phyloP scores from a whole-genome alignment of 2,329 filamentous ascomycete genomes.

The Xenosphaeropsis pyriputrescens region DNA sequence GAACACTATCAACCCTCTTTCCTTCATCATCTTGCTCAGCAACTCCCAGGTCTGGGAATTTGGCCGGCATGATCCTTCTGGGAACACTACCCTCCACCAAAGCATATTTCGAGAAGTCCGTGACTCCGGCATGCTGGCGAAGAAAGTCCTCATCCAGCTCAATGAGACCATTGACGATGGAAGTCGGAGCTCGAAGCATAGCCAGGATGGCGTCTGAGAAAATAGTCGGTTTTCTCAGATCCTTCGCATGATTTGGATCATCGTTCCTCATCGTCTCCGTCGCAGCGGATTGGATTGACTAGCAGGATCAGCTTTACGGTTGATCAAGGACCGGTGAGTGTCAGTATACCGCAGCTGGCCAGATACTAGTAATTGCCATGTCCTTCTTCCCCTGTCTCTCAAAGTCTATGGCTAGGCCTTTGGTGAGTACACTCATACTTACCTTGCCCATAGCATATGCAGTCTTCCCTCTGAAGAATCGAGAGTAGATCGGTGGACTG shows the following conservation, averaged over 20 bases:
- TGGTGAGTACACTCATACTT: conserved; percentile 68
- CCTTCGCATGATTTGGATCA: conserved; percentile 30
- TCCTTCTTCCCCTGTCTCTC: conserved; percentile 37
- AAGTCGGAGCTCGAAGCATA: conserved; percentile 46
- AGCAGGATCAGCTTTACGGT: not conserved
- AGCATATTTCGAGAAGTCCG: conserved; percentile 59
- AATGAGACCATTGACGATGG: conserved; percentile 54
- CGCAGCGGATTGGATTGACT: conserved; percentile 62
- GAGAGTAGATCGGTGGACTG: conserved; percentile 70
- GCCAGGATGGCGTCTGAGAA: conserved; percentile 69
- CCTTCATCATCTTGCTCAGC: conserved; percentile 73
- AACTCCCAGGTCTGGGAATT: conserved; percentile 54
- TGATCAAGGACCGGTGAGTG: conserved; percentile 1
- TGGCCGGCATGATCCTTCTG: conserved; percentile 61
- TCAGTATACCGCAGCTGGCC: conserved; percentile 56
- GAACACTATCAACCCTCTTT: conserved; percentile 49
- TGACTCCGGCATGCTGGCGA: conserved; percentile 43
- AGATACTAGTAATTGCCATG: conserved; percentile 71
- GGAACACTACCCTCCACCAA: conserved; percentile 50
- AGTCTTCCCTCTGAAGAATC: conserved; percentile 77
- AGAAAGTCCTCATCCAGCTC: conserved; percentile 74
- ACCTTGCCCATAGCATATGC: conserved; percentile 71
- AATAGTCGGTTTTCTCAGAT: conserved; percentile 56
- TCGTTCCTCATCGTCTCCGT: conserved; percentile 36
- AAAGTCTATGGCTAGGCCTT: conserved; percentile 74